Base-by-base conservation (phyloP, 768 basidiomycete genomes). In the Psilocybe cyanescens region DNA sequence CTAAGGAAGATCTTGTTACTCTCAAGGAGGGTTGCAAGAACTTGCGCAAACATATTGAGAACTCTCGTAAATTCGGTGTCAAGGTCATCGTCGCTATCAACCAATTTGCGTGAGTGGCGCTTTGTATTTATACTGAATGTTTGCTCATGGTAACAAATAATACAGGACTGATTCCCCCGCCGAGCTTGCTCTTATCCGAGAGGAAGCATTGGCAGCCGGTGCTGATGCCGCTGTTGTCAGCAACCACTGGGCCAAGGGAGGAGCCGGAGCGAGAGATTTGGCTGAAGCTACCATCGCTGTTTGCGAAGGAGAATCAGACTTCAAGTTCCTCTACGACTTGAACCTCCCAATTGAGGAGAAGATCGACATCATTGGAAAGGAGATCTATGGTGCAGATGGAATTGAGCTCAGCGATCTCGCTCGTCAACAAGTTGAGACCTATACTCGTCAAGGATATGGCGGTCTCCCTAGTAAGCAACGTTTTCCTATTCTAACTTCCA, bases 171-270 rank as follows among this genome's bases (percentile, higher is more conserved):
- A 99, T 75, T 92, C 97, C 7, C 80, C 84, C 14, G 94, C 96
- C 31, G 97, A 99, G 71, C 85, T 97, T 44, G 87, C 87, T 56
- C 87, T 98, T 57, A 83, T 99, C 48, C 89, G 89, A 55, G 82
- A 90, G 66, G 83, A 90, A 71, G 85, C 96, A 11, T 82, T 95
- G 35, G 83, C 84, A 49, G 92, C 88, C 7, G 97, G 97, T 44
- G 97, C 97, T 17, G 94, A 99, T 74, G 93, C 91, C 56, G 97
- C 97, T 37, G 89, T 99, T 2, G 89, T 97, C 64, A 94, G 92
- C 76, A 97, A 91, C 79, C 97, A 99, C 79, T 99, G 97, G 97
- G 97, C 96, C 17, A 82, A 94, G 68, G 97, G 97, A 68, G 97
- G 97, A 49, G 86, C 86, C 44, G 97, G 97, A 57, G 97, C 97